Evolutionary conservation across 2,329 filamentous ascomycete genomes (phyloP).

Genomic region (Talaromyces amestolkiae): DNA sequence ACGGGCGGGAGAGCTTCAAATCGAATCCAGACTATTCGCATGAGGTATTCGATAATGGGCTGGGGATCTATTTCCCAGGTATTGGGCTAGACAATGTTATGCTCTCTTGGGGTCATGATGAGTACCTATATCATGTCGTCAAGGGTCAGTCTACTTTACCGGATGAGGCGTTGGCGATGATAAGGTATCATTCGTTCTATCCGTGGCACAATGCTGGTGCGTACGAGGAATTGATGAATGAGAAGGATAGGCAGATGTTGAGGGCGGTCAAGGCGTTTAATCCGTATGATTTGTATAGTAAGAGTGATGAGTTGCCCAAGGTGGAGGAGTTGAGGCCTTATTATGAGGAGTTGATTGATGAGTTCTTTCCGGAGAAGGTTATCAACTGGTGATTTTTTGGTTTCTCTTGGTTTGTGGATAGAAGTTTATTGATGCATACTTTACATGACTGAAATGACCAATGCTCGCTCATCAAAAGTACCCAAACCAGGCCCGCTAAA

Average conservation of each 20-base stretch:
- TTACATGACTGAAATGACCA: conserved; percentile 1
- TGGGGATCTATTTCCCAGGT: conserved; percentile 75
- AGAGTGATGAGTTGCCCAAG: conserved; percentile 77
- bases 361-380: conserved; percentile 18
- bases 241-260: conserved; percentile 76
- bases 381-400: conserved; percentile 16
- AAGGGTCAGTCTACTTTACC: conserved; percentile 79
- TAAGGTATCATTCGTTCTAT: conserved; percentile 90
- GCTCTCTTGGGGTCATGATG: conserved; percentile 72
- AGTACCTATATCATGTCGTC: conserved; percentile 69
- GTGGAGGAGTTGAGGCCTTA: conserved; percentile 64
- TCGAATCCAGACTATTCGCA: conserved; percentile 72
- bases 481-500: not conserved
- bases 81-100: conserved; percentile 86
- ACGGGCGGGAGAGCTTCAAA: conserved; percentile 69
- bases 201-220: conserved; percentile 83
- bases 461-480: not conserved
- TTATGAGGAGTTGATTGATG: conserved; percentile 20
- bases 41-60: conserved; percentile 69
- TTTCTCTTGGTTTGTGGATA: not conserved
- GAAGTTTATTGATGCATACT: not conserved
- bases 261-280: conserved; percentile 83
- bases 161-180: conserved; percentile 83
- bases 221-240: conserved; percentile 78
- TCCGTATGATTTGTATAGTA: conserved; percentile 88